These are phyloP conservation scores for Xerocomus minutiporus DNA, from an alignment of 1,284 basidiomycete species.

Conservation along the genomic window DNA sequence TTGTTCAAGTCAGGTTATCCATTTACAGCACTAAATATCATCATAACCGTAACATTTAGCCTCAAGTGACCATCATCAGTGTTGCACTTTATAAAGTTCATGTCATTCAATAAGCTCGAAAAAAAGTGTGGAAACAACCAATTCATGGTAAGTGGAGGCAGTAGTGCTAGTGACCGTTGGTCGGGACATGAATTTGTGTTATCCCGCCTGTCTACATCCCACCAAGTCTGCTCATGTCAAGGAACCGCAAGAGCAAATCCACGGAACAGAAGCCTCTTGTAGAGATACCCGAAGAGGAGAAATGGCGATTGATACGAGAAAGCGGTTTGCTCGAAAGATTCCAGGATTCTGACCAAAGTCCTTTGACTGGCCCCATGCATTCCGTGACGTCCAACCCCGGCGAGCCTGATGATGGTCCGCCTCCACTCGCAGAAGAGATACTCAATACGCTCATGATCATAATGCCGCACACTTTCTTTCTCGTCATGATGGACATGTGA, in stretches of 20 bases:
- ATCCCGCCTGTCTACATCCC: neutral
- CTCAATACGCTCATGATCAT: constrained; percentile 58
- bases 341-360: constrained; percentile 8
- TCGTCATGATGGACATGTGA: constrained; percentile 76
- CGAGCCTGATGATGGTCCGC: constrained; percentile 29
- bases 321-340: constrained; percentile 58
- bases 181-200: neutral
- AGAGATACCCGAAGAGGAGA: constrained; percentile 67
- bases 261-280: constrained; percentile 24
- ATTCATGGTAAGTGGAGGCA: neutral
- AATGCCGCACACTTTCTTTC: constrained; percentile 66
- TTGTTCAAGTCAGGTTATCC: neutral
- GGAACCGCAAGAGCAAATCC: constrained; percentile 33
- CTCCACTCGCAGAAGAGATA: constrained; percentile 62
- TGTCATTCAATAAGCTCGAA: neutral
- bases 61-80: neutral
- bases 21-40: too few species aligned
- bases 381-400: constrained; percentile 1
- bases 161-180: too few species aligned
- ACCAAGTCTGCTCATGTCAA: constrained; percentile 32
- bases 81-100: neutral
- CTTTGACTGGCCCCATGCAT: neutral
- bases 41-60: neutral
- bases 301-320: constrained; percentile 70
- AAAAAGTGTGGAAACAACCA: too few species aligned